Percentiles rank a stretch among this genome's conserved stretches.
These are phyloP conservation scores for Talaromyces albobiverticillius DNA, from an alignment of 2,329 filamentous ascomycete species.

Conservation along the genomic window DNA sequence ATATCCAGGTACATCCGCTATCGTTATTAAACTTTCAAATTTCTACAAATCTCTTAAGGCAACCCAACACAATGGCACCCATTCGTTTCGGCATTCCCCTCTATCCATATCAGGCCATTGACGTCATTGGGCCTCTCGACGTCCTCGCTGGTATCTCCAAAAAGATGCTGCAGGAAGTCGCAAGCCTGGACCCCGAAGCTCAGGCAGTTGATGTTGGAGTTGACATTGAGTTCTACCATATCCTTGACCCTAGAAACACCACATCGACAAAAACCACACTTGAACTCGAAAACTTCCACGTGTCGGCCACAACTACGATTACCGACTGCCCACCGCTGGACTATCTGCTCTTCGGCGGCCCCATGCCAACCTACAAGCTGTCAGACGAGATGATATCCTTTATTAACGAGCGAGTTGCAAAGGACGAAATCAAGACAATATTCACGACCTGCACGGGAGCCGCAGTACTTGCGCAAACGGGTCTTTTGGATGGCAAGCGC, in stretches of 20 bases:
- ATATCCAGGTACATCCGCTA: neutral
- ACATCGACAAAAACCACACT: neutral
- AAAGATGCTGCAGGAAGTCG: neutral
- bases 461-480: constrained; percentile 12
- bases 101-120: constrained; percentile 11
- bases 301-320: constrained; percentile 2
- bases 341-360: constrained; percentile 10
- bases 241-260: neutral
- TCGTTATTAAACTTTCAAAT: neutral
- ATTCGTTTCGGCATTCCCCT: constrained; percentile 12
- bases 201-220: neutral
- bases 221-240: constrained; percentile 14
- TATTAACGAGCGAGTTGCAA: constrained; percentile 4
- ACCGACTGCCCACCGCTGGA: constrained; percentile 10
- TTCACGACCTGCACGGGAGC: constrained; percentile 14
- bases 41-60: neutral
- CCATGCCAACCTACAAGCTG: constrained; percentile 4
- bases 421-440: constrained; percentile 13
- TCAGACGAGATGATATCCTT: constrained; percentile 6
- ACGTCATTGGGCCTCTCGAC: constrained; percentile 13
- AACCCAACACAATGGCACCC: constrained; percentile 9
- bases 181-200: neutral
- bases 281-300: constrained; percentile 9
- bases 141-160: neutral
- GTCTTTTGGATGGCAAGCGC: constrained; percentile 11